Evolutionary conservation across 352 stramenopile genomes (phyloP), one percentile per base, ranked within the genome.

Genomic region (Globisporangium cystogenes): DNA sequence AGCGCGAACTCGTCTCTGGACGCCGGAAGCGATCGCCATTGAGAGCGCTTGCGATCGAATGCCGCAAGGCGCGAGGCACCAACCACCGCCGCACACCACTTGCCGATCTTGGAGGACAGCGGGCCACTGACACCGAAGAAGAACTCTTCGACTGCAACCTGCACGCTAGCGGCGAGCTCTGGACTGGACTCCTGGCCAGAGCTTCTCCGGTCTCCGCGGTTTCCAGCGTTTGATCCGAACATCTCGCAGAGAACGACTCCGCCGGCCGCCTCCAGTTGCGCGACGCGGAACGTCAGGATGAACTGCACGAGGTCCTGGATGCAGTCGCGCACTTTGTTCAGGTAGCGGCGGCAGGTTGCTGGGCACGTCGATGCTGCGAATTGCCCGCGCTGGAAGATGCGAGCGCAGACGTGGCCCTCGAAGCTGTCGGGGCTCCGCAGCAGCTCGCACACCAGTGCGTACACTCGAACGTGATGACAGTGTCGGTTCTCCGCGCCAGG

Each of bases 301-400:
- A 76, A 79, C 41, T 64, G 47, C 21, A 65, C 55, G 10, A 79
- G 27, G 39, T 75, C 60, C 23, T 52, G 48, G 42, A 75, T 63
- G 23, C 58, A 65, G 41, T 74, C 66, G 20, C 69, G 66, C 18
- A 68, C 59, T 24, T 62, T 60, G 37, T 39, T 55, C n/a, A 79
- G 42, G 49, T 71, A 72, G 41, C 48, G 52, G 18, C 60, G 60
- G 20, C 40, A 45, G 0, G 12, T 18, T 18, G 33, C 14, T 18
- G 33, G 33, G 14, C 33, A 39, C 12, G 33, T 18, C 33, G 33
- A 39, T 12, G 33, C 14, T 39, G 33, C 12, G 14, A 39, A 39
- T 12, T 39, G 33, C 33, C 27, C 18, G 40, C 40, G 49, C 51
- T 14, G 39, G 29, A 76, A 51, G 40, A 72, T 72, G 8, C 48